These are phyloP conservation scores for Phalaenopsis equestris DNA, from an alignment of 106 monocot genomes.

Conservation along the genomic window DNA sequence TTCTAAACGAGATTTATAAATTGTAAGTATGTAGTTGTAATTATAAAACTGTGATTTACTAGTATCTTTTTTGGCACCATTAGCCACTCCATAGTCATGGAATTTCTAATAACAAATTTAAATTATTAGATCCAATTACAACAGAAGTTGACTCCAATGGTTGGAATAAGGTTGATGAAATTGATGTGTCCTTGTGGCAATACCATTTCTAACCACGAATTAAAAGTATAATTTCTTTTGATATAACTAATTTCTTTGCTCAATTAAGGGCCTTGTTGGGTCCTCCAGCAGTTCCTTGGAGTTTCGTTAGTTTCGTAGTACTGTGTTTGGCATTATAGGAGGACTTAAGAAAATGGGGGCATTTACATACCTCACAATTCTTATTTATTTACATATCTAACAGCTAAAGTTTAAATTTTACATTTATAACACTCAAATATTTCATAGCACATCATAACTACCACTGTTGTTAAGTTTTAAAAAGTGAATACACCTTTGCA, in stretches of 20 bases:
- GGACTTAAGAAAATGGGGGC: too few species aligned
- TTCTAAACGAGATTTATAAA: too few species aligned
- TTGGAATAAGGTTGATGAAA: neutral
- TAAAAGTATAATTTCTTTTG: neutral
- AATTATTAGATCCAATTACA: neutral
- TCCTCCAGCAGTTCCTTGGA: neutral
- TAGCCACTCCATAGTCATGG: neutral
- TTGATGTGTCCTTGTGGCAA: neutral
- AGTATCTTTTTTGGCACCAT: neutral
- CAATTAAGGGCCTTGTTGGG: neutral
- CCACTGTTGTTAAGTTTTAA: too few species aligned
- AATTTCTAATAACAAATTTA: neutral
- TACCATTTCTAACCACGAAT: neutral
- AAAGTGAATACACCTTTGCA: too few species aligned
- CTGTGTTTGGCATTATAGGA: too few species aligned
- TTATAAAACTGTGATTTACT: neutral
- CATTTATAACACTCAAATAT: too few species aligned
- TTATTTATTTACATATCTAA: too few species aligned
- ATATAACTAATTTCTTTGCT: neutral
- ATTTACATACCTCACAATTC: too few species aligned
- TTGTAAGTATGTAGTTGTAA: too few species aligned
- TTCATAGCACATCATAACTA: too few species aligned
- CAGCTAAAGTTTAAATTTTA: too few species aligned
- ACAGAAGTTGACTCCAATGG: neutral
- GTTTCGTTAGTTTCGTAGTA: neutral